Evolutionary conservation across 495 filamentous ascomycete genomes (phyloP).

Genomic region (Lichenothelia convexa): DNA sequence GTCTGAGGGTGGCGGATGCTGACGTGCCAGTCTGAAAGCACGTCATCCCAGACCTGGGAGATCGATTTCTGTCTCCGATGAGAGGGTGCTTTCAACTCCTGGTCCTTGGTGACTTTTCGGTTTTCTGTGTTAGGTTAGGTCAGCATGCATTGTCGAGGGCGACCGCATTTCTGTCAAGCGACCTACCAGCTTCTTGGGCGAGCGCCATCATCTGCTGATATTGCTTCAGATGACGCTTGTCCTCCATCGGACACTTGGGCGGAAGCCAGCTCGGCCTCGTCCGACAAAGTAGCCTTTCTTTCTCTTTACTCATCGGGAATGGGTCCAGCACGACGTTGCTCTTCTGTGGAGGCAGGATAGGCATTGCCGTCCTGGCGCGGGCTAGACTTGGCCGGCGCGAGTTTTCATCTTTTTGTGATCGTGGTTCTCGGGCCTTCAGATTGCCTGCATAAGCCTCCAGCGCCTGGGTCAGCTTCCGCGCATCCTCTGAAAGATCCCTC

Average conservation of each 20-base stretch:
- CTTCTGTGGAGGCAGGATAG: constrained; percentile 65
- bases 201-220: constrained; percentile 87
- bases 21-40: constrained; percentile 69
- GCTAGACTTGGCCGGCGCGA: constrained; percentile 21
- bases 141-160: not conserved
- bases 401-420: constrained; percentile 1
- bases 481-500: constrained; percentile 67
- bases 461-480: constrained; percentile 73
- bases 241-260: constrained; percentile 83
- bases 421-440: constrained; percentile 1
- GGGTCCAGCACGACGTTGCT: constrained; percentile 94
- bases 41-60: constrained; percentile 71
- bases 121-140: constrained; percentile 26
- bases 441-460: constrained; percentile 70
- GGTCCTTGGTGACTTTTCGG: constrained; percentile 30
- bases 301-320: constrained; percentile 87
- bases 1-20: constrained; percentile 58
- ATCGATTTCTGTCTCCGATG: constrained; percentile 46
- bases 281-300: constrained; percentile 75
- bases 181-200: constrained; percentile 51
- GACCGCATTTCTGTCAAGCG: too few species aligned
- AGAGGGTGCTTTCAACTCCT: constrained; percentile 36
- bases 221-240: constrained; percentile 76
- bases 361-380: constrained; percentile 30
- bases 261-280: constrained; percentile 92